Evolutionary conservation across 345 rosid species (phyloP).

Genomic region (Eucalyptus urophylla): DNA sequence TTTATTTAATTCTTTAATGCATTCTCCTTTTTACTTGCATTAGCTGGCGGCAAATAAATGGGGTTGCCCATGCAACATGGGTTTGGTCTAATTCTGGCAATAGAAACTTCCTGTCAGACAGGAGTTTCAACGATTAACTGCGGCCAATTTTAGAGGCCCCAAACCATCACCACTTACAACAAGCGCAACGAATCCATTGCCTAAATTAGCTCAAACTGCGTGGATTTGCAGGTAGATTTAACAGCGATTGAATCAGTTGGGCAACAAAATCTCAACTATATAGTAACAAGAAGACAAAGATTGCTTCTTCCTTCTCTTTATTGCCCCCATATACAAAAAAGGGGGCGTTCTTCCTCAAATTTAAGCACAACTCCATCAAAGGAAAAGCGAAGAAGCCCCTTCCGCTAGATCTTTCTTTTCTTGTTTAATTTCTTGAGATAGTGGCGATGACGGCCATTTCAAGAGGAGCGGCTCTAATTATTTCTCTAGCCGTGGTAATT

Average conservation of each 20-base stretch:
- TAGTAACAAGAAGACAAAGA: background rate
- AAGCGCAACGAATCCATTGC: background rate
- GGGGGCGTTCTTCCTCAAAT: background rate
- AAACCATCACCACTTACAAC: background rate
- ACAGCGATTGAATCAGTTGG: background rate
- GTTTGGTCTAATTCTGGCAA: background rate
- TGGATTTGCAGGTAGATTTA: background rate
- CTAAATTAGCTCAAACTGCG: background rate
- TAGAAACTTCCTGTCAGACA: background rate
- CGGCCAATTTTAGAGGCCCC: background rate
- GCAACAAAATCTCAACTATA: background rate
- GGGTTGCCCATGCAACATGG: background rate
- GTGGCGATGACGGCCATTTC: background rate
- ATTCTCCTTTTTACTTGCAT: background rate
- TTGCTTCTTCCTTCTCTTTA: background rate
- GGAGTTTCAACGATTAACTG: background rate
- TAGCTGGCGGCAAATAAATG: background rate
- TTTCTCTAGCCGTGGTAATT: background rate
- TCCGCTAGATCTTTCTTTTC: background rate
- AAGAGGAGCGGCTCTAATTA: background rate
- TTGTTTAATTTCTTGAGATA: background rate
- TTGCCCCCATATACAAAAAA: background rate
- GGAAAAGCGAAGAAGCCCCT: background rate
- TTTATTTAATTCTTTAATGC: background rate
- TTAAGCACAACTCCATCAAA: background rate